These are phyloP conservation scores for Schrenkiella parvula DNA, from an alignment of 345 rosid genomes.

Conservation along the genomic window DNA sequence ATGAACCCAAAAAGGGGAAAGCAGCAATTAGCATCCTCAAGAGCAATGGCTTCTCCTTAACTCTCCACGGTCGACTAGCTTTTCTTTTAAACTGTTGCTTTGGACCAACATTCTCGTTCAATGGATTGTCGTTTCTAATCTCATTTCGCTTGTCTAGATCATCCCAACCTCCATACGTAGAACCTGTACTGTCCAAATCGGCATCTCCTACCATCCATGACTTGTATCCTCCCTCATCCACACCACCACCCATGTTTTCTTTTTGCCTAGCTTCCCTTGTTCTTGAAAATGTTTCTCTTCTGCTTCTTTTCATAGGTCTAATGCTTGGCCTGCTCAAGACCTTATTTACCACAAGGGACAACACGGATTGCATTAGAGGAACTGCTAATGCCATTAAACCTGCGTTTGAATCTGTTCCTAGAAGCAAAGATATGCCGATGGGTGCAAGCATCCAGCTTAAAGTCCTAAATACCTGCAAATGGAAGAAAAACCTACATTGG, in stretches of 20 bases:
- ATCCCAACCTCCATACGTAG: conserved; percentile 81
- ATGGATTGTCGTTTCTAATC: conserved; percentile 7
- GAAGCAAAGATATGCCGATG: conserved; percentile 53
- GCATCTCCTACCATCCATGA: conserved; percentile 55
- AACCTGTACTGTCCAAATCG: conserved; percentile 21
- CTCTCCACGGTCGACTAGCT: conserved; percentile 51
- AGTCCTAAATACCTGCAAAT: conserved; percentile 52
- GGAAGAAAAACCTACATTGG: neutral
- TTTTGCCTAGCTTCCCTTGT: conserved; percentile 30
- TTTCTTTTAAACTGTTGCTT: conserved; percentile 36
- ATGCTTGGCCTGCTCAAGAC: conserved; percentile 44
- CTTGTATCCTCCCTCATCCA: conserved; percentile 44
- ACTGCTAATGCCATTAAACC: conserved; percentile 84
- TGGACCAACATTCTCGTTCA: conserved; percentile 15
- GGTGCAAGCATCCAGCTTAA: conserved; percentile 88
- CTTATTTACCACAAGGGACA: conserved; percentile 54
- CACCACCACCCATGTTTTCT: conserved; percentile 16
- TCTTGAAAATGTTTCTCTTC: conserved; percentile 43
- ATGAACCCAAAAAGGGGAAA: conserved; percentile 73
- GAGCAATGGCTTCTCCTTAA: conserved; percentile 61
- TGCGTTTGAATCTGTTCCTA: conserved; percentile 75
- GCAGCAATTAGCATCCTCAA: conserved; percentile 60
- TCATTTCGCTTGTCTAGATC: conserved; percentile 48
- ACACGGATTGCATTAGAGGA: conserved; percentile 66
- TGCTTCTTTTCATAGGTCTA: conserved; percentile 36